Evolutionary conservation across 2,329 filamentous ascomycete species (phyloP).

Genomic region (Pseudogymnoascus sp.): DNA sequence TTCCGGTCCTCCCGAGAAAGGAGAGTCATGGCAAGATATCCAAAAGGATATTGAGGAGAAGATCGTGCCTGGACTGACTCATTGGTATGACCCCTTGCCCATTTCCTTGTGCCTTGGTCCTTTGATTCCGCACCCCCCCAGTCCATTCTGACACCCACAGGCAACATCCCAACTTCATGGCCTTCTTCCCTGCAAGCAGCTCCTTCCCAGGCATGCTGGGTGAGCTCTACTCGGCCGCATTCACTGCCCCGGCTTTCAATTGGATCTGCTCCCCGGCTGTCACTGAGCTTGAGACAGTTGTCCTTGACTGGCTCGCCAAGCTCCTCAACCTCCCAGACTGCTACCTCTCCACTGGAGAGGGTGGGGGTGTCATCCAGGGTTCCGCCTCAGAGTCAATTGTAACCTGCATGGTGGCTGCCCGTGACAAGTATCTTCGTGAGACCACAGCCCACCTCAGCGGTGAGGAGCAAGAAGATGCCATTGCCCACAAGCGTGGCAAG

Average conservation of each 20-base stretch:
- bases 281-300: conserved; percentile 87
- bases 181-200: conserved; percentile 80
- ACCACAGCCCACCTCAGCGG: conserved; percentile 43
- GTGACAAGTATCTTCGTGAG: conserved; percentile 66
- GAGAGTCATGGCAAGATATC: conserved; percentile 70
- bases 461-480: conserved; percentile 60
- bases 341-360: conserved; percentile 65
- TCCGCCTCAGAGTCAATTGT: conserved; percentile 82
- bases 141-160: conserved; percentile 24
- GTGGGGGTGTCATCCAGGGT: conserved; percentile 89
- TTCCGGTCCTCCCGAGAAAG: conserved; percentile 51
- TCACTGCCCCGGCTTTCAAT: conserved; percentile 89
- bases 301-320: conserved; percentile 84
- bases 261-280: conserved; percentile 92
- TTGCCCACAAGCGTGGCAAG: conserved; percentile 56
- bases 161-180: conserved; percentile 92
- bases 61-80: conserved; percentile 86
- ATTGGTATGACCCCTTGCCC: conserved; percentile 51
- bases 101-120: not conserved
- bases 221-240: conserved; percentile 84
- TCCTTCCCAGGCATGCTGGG: conserved; percentile 82
- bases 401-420: conserved; percentile 77
- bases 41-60: conserved; percentile 75
- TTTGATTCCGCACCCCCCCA: not conserved
- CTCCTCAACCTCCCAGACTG: conserved; percentile 64